These are phyloP conservation scores for Vigna radiata DNA, from an alignment of 306 rosid species.

Conservation along the genomic window DNA sequence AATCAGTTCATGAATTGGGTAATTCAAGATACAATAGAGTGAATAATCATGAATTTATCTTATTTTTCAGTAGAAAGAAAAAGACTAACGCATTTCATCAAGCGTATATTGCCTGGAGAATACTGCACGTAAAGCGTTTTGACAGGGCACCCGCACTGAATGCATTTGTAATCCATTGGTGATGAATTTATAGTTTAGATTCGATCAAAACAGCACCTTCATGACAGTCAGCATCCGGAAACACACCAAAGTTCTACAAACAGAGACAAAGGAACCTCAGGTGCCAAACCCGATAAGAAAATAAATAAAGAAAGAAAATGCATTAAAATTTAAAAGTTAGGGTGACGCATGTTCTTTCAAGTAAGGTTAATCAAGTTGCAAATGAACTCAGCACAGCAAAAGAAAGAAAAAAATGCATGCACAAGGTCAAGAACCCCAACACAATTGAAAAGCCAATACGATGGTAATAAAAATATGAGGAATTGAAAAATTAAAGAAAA, in stretches of 20 bases:
- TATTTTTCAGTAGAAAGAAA: not conserved
- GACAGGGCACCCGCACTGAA: conserved; percentile 68
- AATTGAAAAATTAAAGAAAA: not conserved
- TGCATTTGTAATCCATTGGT: conserved; percentile 65
- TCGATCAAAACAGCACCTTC: conserved; percentile 27
- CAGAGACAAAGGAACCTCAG: not conserved
- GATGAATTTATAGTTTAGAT: conserved; percentile 6
- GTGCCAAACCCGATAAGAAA: not conserved
- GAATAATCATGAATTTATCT: not conserved
- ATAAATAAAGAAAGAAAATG: not conserved
- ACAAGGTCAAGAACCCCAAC: not conserved
- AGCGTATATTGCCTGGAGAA: conserved; percentile 89
- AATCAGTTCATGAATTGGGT: conserved; percentile 17
- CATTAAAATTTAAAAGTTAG: not conserved
- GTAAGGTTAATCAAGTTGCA: not conserved
- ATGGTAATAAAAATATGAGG: not conserved
- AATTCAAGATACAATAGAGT: not conserved
- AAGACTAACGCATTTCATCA: conserved; percentile 83
- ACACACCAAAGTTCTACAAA: not conserved
- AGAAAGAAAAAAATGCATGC: not conserved
- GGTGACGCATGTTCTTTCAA: not conserved
- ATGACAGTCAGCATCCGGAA: not conserved
- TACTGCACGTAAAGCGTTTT: conserved; percentile 75
- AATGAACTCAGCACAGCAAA: not conserved
- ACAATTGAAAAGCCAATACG: not conserved